phyloP scores from a whole-genome alignment of 129 eudicot species.

The Logfia minima region DNA sequence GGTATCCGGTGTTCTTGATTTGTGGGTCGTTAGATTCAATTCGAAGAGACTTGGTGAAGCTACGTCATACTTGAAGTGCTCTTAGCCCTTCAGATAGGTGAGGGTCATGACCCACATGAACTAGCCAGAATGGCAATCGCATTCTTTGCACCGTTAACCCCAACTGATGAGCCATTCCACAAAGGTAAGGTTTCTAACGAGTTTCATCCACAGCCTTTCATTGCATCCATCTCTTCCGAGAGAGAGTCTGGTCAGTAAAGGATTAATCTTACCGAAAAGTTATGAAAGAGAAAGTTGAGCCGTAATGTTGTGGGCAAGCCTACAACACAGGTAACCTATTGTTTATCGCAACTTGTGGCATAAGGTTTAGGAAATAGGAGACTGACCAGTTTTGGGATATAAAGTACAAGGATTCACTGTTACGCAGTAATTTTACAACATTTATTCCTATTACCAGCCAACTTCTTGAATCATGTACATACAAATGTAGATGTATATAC shows the following conservation, averaged over 20 bases:
- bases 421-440: conserved; percentile 48
- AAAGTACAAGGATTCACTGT: conserved; percentile 51
- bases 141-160: conserved; percentile 59
- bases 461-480: conserved; percentile 1
- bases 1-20: conserved; percentile 67
- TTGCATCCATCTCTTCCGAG: conserved; percentile 51
- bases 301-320: conserved; percentile 50
- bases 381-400: conserved; percentile 67
- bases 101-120: conserved; percentile 29
- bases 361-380: conserved; percentile 48
- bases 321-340: conserved; percentile 55
- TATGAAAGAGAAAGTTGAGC: conserved; percentile 48
- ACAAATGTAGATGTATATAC: neutral
- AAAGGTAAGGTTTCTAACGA: conserved; percentile 38
- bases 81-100: conserved; percentile 38
- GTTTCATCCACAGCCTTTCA: conserved; percentile 50
- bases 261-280: conserved; percentile 32
- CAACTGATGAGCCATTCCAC: conserved; percentile 58
- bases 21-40: conserved; percentile 70
- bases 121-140: conserved; percentile 44
- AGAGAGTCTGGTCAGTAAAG: conserved; percentile 44
- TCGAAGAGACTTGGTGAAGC: conserved; percentile 71
- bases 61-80: conserved; percentile 49
- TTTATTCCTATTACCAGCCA: conserved; percentile 40
- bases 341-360: conserved; percentile 51